These are phyloP conservation scores for Lentinula detonsa DNA, from an alignment of 768 basidiomycete species.

Conservation along the genomic window DNA sequence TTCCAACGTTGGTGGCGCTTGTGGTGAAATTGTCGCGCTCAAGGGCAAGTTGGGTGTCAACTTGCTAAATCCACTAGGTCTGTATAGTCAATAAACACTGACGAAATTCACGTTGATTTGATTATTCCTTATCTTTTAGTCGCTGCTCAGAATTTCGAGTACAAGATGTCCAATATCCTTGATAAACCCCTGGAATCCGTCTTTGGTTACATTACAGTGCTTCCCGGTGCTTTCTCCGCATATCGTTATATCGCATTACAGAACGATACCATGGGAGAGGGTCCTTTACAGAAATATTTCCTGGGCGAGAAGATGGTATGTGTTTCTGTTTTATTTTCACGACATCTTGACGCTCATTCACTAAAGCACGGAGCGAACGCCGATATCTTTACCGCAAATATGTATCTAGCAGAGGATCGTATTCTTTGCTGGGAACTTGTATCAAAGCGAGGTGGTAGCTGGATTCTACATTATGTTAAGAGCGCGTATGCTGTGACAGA, in stretches of 20 bases:
- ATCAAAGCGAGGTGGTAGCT: constrained; percentile 83
- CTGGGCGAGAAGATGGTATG: constrained; percentile 86
- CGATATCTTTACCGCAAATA: constrained; percentile 93
- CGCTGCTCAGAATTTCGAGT: constrained; percentile 91
- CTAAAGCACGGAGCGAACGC: constrained; percentile 70
- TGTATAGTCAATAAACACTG: constrained; percentile 11
- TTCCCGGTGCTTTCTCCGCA: constrained; percentile 90
- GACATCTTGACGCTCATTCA: not conserved
- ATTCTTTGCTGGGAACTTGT: constrained; percentile 98
- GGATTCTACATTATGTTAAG: constrained; percentile 96
- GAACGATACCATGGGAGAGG: constrained; percentile 78
- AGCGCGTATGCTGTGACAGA: constrained; percentile 90
- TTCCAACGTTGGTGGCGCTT: constrained; percentile 87
- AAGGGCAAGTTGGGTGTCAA: constrained; percentile 81
- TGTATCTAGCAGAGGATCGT: constrained; percentile 93
- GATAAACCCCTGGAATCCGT: constrained; percentile 88
- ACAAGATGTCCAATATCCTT: constrained; percentile 91
- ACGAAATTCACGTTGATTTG: not conserved
- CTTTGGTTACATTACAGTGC: constrained; percentile 92
- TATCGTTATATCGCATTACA: constrained; percentile 89
- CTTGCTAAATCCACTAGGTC: constrained; percentile 69
- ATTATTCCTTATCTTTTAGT: constrained; percentile 26
- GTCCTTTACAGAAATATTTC: constrained; percentile 94
- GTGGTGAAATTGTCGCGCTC: constrained; percentile 92
- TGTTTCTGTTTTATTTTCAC: not conserved